Evolutionary conservation across 108 stramenopile genomes (phyloP).

Genomic region (Cyclotella distinguenda): DNA sequence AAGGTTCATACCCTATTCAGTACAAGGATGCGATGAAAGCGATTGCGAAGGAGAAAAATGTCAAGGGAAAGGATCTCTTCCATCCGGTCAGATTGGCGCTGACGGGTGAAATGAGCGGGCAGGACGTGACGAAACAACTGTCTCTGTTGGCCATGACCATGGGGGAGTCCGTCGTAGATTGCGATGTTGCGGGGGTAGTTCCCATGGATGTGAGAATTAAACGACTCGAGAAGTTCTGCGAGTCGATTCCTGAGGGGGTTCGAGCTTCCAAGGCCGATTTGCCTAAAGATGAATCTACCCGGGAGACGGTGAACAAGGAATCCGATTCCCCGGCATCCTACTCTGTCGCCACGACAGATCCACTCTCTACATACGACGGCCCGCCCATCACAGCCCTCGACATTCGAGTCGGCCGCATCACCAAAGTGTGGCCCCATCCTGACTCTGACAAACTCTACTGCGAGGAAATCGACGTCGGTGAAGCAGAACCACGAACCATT

Average conservation of each 20-base stretch:
- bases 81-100: slow-evolving; percentile 92
- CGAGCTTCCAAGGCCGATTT: slow-evolving; percentile 31
- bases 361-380: slow-evolving; percentile 73
- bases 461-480: slow-evolving; percentile 98
- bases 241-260: slow-evolving; percentile 80
- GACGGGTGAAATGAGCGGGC: slow-evolving; percentile 96
- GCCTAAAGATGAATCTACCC: slow-evolving; percentile 7
- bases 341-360: slow-evolving; percentile 49
- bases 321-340: too few relatives aligned
- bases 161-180: slow-evolving; percentile 59
- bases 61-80: slow-evolving; percentile 92
- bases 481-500: slow-evolving; percentile 87
- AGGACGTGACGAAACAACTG: slow-evolving; percentile 95
- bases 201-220: slow-evolving; percentile 62
- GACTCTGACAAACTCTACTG: slow-evolving; percentile 98
- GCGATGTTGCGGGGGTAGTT: slow-evolving; percentile 60
- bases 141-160: slow-evolving; percentile 70
- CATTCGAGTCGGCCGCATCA: slow-evolving; percentile 89
- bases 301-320: too few relatives aligned
- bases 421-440: slow-evolving; percentile 92
- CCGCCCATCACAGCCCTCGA: slow-evolving; percentile 88
- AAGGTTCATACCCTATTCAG: slow-evolving; percentile 50
- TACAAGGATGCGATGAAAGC: slow-evolving; percentile 87
- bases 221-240: slow-evolving; percentile 65
- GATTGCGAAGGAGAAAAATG: slow-evolving; percentile 78